Evolutionary conservation across 2,329 filamentous ascomycete species (phyloP).

Genomic region (Microsporum canis): DNA sequence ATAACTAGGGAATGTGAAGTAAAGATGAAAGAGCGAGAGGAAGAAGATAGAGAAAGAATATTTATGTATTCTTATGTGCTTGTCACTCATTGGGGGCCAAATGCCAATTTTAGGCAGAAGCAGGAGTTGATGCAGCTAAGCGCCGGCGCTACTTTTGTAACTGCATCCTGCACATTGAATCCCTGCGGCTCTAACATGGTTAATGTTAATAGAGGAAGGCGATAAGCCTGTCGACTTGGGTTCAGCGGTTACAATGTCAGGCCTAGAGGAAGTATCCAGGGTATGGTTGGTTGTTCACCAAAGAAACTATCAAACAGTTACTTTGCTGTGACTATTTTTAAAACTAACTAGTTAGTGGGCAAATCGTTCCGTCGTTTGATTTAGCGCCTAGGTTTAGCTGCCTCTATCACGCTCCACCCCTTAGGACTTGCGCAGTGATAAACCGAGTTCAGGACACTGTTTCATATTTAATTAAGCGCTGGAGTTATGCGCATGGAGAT

Average conservation of each 20-base stretch:
- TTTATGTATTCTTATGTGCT: background rate
- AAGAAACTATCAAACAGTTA: background rate
- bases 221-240: background rate
- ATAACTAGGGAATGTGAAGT: no score
- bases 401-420: no score
- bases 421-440: no score
- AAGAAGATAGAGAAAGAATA: background rate
- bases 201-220: no score
- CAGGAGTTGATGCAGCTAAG: background rate
- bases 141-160: background rate
- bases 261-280: background rate
- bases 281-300: background rate
- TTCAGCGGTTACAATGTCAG: background rate
- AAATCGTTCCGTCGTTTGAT: no score
- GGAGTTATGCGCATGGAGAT: no score
- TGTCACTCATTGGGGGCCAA: background rate
- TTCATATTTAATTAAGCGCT: no score
- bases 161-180: background rate
- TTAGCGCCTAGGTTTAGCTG: no score
- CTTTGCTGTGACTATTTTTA: background rate
- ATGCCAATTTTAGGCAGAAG: background rate
- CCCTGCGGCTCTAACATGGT: no score
- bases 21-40: no score
- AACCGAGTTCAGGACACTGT: no score
- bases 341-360: background rate